phyloP scores from a whole-genome alignment of 1,284 basidiomycete species.

The Sporisorium scitamineum region DNA sequence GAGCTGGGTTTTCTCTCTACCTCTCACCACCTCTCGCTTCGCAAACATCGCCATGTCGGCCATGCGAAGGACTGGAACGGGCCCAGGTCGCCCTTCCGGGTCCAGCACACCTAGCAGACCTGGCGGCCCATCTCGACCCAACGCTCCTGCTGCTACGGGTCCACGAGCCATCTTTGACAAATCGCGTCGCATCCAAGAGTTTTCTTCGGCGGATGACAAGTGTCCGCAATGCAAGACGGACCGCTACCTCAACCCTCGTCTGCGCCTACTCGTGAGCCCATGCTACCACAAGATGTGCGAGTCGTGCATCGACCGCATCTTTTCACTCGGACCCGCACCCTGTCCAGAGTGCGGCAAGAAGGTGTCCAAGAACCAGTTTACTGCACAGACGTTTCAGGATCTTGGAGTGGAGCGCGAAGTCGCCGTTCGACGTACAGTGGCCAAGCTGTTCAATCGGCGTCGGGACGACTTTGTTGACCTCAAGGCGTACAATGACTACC shows the following conservation, averaged over 20 bases:
- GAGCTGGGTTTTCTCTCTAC: neutral
- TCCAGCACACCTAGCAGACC: conserved; percentile 19
- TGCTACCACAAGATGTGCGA: conserved; percentile 96
- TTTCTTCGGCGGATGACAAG: conserved; percentile 75
- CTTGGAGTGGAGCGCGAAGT: conserved; percentile 96
- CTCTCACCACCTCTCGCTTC: neutral
- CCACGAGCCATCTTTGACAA: conserved; percentile 54
- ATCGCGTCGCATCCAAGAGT: conserved; percentile 59
- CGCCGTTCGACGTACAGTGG: conserved; percentile 84
- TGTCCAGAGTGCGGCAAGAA: conserved; percentile 92
- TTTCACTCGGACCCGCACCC: conserved; percentile 93
- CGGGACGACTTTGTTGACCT: conserved; percentile 87
- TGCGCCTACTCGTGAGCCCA: conserved; percentile 89
- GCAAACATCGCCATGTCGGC: conserved; percentile 18
- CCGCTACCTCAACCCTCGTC: conserved; percentile 91
- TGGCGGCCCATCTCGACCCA: conserved; percentile 41
- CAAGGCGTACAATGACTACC: conserved; percentile 91
- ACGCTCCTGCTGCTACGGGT: conserved; percentile 19
- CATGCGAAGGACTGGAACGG: conserved; percentile 30
- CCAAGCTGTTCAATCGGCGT: conserved; percentile 86
- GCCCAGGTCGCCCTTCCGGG: conserved; percentile 21
- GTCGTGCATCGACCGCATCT: conserved; percentile 90
- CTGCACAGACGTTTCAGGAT: conserved; percentile 96
- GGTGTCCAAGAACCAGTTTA: conserved; percentile 92
- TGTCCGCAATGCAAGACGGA: conserved; percentile 98